A percentile compares a stretch with the other conserved stretches of the same genome.
Conservation (phyloP, 495 filamentous ascomycete genomes). For the Penicillium nucicola region DNA sequence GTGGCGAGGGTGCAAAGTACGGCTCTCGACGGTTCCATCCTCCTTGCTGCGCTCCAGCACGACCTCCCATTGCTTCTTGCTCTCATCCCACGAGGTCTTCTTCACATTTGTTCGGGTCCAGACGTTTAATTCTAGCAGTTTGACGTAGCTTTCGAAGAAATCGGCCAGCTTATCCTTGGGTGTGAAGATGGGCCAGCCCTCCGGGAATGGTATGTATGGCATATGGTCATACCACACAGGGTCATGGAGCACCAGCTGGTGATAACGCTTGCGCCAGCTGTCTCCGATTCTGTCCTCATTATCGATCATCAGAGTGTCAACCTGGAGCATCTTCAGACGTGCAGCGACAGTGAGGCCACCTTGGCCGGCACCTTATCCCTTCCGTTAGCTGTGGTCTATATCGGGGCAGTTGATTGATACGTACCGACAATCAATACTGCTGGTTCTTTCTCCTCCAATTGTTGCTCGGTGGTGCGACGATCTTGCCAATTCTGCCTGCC, state of each 20-base stretch:
- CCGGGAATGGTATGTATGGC: constrained; percentile 69
- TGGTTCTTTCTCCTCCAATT: constrained; percentile 54
- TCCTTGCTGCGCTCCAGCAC: constrained; percentile 47
- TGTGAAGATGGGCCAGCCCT: constrained; percentile 64
- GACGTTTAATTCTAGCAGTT: constrained; percentile 71
- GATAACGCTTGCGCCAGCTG: constrained; percentile 70
- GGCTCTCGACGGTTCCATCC: constrained; percentile 48
- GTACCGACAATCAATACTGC: constrained; percentile 67
- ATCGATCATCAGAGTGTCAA: constrained; percentile 66
- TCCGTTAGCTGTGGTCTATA: constrained; percentile 1
- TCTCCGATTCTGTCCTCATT: constrained; percentile 64
- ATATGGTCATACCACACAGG: constrained; percentile 76
- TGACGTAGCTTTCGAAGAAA: constrained; percentile 73
- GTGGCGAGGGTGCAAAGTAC: constrained; percentile 62
- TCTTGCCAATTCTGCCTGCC: constrained; percentile 65
- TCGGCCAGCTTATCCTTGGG: constrained; percentile 81
- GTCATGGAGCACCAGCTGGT: constrained; percentile 67
- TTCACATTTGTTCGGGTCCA: constrained; percentile 60
- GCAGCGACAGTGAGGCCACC: constrained; percentile 60
- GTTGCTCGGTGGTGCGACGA: constrained; percentile 48
- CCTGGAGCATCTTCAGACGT: constrained; percentile 66
- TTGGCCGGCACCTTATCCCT: constrained; percentile 44
- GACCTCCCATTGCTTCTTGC: constrained; percentile 57
- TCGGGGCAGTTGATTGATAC: constrained; percentile 8
- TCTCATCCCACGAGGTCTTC: constrained; percentile 51